These are phyloP conservation scores for Ophiostoma fasciatum DNA, from an alignment of 2,329 filamentous ascomycete species.

Conservation along the genomic window DNA sequence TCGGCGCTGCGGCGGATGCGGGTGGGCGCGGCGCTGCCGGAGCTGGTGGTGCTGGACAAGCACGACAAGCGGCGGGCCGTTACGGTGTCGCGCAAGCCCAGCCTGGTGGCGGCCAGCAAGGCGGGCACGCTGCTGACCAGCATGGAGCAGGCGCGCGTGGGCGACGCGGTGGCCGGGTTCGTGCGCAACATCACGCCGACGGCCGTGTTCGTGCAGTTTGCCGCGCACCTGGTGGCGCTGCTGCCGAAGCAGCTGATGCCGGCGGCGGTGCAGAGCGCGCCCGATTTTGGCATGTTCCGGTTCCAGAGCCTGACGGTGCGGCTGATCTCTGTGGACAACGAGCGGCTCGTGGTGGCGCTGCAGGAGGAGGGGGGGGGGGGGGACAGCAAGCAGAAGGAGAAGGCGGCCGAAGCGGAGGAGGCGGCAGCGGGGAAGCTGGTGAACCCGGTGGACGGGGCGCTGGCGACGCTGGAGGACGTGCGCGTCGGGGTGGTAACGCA, in stretches of 20 bases:
- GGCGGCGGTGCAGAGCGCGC: constrained; percentile 49
- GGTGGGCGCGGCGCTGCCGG: constrained; percentile 67
- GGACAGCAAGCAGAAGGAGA: constrained; percentile 8
- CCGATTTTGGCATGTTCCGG: constrained; percentile 63
- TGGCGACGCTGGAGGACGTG: constrained; percentile 57
- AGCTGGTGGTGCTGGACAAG: constrained; percentile 80
- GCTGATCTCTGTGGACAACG: constrained; percentile 57
- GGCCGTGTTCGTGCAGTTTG: constrained; percentile 81
- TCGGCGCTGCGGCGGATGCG: constrained; percentile 67
- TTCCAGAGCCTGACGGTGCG: constrained; percentile 61
- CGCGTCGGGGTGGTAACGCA: constrained; percentile 57
- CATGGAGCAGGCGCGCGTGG: constrained; percentile 58
- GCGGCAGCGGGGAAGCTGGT: constrained; percentile 10
- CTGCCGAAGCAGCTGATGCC: constrained; percentile 67
- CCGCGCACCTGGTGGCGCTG: constrained; percentile 59
- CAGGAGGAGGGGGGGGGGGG: constrained; percentile 21
- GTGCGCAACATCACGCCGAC: constrained; percentile 71
- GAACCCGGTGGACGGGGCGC: constrained; percentile 43
- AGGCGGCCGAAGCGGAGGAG: constrained; percentile 17
- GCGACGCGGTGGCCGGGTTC: constrained; percentile 58
- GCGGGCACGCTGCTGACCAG: constrained; percentile 54
- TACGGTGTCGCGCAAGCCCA: constrained; percentile 68
- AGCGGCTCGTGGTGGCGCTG: constrained; percentile 48
- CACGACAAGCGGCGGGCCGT: constrained; percentile 62
- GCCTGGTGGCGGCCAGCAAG: constrained; percentile 60